Conservation (phyloP, 192 early-diverging fungal genomes). For the Mortierella hygrophila region DNA sequence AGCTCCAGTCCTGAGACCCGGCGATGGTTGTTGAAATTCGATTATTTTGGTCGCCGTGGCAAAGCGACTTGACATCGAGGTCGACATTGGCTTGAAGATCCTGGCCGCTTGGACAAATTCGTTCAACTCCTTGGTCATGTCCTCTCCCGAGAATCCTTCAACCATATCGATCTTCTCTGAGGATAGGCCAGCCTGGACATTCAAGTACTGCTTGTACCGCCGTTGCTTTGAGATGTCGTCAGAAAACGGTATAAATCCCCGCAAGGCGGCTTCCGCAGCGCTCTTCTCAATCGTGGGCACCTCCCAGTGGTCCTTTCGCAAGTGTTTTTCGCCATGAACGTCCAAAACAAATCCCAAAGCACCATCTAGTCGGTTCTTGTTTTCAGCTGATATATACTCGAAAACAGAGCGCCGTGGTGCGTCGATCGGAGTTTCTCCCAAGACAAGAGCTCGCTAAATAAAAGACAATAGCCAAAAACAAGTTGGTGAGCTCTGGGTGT, state of each 20-base stretch:
- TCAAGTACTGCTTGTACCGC: constrained; percentile 79
- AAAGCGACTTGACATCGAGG: constrained; percentile 81
- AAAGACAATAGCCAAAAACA: not conserved
- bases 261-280: constrained; percentile 75
- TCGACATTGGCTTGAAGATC: constrained; percentile 79
- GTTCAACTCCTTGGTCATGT: constrained; percentile 69
- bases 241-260: constrained; percentile 86
- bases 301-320: constrained; percentile 42
- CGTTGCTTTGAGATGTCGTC: constrained; percentile 76
- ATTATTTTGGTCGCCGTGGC: constrained; percentile 60
- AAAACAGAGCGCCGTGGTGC: constrained; percentile 80
- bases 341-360: constrained; percentile 60
- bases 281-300: constrained; percentile 69
- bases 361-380: constrained; percentile 73
- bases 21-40: constrained; percentile 52
- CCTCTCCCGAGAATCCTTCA: constrained; percentile 58
- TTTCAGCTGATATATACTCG: constrained; percentile 71
- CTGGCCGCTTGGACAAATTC: constrained; percentile 85
- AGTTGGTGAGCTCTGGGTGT: not conserved
- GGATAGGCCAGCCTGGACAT: constrained; percentile 69
- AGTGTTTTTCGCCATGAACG: constrained; percentile 45
- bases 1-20: constrained; percentile 58
- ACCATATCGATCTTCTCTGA: constrained; percentile 33
- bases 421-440: constrained; percentile 79
- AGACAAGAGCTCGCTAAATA: constrained; percentile 70